These are phyloP conservation scores for Hypoxylon lenormandii DNA, from an alignment of 495 filamentous ascomycete species.

Conservation along the genomic window DNA sequence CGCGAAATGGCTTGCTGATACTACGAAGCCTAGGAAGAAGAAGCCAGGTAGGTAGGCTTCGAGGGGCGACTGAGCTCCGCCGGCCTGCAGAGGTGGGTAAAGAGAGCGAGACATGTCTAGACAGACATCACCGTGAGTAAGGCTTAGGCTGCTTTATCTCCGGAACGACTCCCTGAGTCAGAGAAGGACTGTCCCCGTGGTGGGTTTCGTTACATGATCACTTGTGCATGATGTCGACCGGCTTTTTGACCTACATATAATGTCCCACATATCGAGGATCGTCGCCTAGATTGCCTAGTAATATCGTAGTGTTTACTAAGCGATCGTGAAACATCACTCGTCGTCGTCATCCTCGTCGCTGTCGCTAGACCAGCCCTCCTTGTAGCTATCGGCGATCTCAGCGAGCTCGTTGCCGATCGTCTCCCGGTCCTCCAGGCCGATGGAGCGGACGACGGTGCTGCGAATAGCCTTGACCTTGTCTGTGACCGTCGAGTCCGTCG, in stretches of 20 bases:
- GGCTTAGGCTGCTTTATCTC: not conserved
- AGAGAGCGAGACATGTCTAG: not conserved
- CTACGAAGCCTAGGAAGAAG: not conserved
- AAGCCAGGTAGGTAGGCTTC: not conserved
- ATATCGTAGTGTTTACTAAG: not conserved
- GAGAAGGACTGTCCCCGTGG: not conserved
- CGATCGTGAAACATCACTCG: constrained; percentile 18
- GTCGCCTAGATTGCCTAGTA: not conserved
- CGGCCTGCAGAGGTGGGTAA: not conserved
- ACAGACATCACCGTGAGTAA: not conserved
- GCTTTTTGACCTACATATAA: not conserved
- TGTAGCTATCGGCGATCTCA: constrained; percentile 86
- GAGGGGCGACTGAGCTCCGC: not conserved
- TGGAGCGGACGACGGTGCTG: constrained; percentile 64
- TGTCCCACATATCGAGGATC: not conserved
- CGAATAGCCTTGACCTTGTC: constrained; percentile 75
- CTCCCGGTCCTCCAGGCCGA: constrained; percentile 83
- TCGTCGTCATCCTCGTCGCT: constrained; percentile 84
- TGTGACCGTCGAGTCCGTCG: constrained; percentile 77
- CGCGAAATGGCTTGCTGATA: not conserved
- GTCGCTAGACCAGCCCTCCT: constrained; percentile 88
- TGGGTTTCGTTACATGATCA: too few species aligned
- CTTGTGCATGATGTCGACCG: too few species aligned
- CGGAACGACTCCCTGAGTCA: not conserved
- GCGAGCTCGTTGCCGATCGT: constrained; percentile 82